Percentiles rank a stretch among this genome's conserved stretches.
These are phyloP conservation scores for Globisporangium cederbergense DNA, from an alignment of 352 stramenopile species.

Conservation along the genomic window DNA sequence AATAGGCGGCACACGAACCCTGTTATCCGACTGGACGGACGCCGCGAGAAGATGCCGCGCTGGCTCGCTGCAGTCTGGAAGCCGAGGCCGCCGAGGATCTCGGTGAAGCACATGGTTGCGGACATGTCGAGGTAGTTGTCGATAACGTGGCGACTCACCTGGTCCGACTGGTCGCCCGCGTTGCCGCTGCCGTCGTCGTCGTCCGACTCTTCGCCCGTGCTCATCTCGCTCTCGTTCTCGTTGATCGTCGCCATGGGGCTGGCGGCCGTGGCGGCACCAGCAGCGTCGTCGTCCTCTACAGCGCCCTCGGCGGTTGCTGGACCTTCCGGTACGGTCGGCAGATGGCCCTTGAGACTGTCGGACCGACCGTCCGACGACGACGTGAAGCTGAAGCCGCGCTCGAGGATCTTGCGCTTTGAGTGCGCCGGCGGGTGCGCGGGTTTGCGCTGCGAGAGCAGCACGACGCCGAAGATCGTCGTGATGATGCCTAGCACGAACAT, in stretches of 20 bases:
- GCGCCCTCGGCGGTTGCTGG: constrained; percentile 11
- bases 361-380: constrained; percentile 27
- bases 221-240: constrained; percentile 35
- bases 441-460: constrained; percentile 76
- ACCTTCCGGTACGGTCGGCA: constrained; percentile 24
- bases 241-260: constrained; percentile 29
- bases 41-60: constrained; percentile 45
- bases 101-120: constrained; percentile 61
- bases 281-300: constrained; percentile 15
- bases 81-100: constrained; percentile 59
- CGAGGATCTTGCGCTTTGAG: constrained; percentile 49
- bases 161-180: constrained; percentile 25
- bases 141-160: constrained; percentile 72
- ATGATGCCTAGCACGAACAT: constrained; percentile 86
- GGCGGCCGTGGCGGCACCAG: not conserved
- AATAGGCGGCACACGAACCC: constrained; percentile 14
- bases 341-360: constrained; percentile 16
- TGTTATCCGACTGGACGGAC: constrained; percentile 41
- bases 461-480: constrained; percentile 81
- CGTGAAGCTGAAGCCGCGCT: constrained; percentile 70
- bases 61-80: constrained; percentile 46
- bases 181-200: constrained; percentile 21
- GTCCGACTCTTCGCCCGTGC: constrained; percentile 39
- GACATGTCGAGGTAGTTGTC: constrained; percentile 88
- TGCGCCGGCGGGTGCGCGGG: constrained; percentile 31